These are phyloP conservation scores for Lycium ferocissimum DNA, from an alignment of 257 asterid species.

Conservation along the genomic window DNA sequence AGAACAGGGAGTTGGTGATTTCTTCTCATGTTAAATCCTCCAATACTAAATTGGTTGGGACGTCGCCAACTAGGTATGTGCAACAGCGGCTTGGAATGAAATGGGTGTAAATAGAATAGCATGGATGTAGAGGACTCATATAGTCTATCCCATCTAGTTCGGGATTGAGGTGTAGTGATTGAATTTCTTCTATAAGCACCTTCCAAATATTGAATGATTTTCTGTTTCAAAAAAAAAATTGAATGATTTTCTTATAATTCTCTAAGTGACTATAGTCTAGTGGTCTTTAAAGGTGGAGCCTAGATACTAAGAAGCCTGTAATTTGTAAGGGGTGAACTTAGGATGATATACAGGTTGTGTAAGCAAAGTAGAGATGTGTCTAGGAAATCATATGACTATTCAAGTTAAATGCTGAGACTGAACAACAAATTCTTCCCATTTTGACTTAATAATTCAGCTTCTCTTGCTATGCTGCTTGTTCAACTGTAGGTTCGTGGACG, in stretches of 20 bases:
- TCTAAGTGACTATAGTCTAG: neutral
- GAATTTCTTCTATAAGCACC: slow-evolving; percentile 11
- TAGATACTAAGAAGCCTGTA: slow-evolving; percentile 4
- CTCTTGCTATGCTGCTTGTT: slow-evolving; percentile 32
- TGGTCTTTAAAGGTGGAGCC: neutral
- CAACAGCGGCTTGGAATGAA: neutral
- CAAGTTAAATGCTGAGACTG: neutral
- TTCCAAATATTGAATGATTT: neutral
- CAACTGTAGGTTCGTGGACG: slow-evolving; percentile 79
- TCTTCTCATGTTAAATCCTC: neutral
- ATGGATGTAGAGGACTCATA: neutral
- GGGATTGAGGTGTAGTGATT: neutral
- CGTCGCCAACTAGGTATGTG: neutral
- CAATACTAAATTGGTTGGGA: neutral
- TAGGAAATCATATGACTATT: neutral
- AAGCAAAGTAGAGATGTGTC: slow-evolving; percentile 3
- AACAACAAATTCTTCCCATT: neutral
- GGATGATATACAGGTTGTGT: neutral
- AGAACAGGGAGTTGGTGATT: neutral
- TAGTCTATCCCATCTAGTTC: neutral
- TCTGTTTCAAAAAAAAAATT: neutral
- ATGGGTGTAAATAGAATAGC: neutral
- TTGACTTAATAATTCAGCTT: slow-evolving; percentile 4
- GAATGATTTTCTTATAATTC: neutral
- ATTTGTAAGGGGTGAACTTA: neutral